phyloP scores from a whole-genome alignment of 2,329 filamentous ascomycete species.

The Trichoderma atrobrunneum region DNA sequence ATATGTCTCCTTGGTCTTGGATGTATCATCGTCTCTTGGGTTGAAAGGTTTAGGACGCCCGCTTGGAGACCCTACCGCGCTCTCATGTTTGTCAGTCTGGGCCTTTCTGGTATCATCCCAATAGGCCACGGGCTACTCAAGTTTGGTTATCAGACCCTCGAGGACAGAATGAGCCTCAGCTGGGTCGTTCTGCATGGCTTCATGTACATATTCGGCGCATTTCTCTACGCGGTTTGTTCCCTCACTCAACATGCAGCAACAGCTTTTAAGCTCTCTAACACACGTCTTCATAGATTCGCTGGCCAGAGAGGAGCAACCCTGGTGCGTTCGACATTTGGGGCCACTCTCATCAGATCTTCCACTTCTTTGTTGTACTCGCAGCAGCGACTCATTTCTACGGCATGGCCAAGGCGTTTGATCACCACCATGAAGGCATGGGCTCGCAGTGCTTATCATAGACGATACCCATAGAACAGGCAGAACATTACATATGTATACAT shows the following conservation, averaged over 20 bases:
- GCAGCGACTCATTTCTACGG: slow-evolving; percentile 78
- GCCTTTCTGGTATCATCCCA: slow-evolving; percentile 78
- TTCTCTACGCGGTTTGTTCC: slow-evolving; percentile 72
- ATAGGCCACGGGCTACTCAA: slow-evolving; percentile 71
- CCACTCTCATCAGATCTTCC: slow-evolving; percentile 94
- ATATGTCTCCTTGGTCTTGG: slow-evolving; percentile 75
- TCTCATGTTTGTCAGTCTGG: slow-evolving; percentile 84
- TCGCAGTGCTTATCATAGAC: slow-evolving; percentile 42
- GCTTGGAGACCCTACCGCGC: slow-evolving; percentile 81
- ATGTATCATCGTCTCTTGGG: slow-evolving; percentile 72
- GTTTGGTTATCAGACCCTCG: slow-evolving; percentile 65
- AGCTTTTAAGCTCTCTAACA: neutral
- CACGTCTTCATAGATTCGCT: slow-evolving; percentile 55
- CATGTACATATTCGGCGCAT: slow-evolving; percentile 82
- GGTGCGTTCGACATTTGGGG: slow-evolving; percentile 87
- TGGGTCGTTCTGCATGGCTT: slow-evolving; percentile 79
- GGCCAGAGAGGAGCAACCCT: slow-evolving; percentile 78
- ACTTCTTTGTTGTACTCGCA: slow-evolving; percentile 81
- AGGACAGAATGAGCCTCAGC: slow-evolving; percentile 71
- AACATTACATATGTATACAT: neutral
- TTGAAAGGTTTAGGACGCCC: slow-evolving; percentile 81
- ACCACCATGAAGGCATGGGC: slow-evolving; percentile 64
- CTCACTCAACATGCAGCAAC: neutral
- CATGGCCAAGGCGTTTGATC: slow-evolving; percentile 80
- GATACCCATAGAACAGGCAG: neutral